Base-by-base conservation (phyloP, 148 eudicot genomes). In the Vaccinium myrtillus region DNA sequence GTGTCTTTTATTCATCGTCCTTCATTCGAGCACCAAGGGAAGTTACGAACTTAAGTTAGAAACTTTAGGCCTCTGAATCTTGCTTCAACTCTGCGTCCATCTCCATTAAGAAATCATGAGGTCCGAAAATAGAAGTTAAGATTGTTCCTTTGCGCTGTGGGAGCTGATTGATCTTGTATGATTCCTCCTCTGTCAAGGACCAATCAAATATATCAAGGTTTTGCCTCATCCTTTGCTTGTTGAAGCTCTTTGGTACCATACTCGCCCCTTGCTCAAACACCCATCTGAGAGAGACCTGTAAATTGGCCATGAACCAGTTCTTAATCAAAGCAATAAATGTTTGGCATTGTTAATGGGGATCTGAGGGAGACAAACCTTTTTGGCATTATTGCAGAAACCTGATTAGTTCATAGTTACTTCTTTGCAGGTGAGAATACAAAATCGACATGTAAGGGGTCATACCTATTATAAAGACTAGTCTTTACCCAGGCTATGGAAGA, bases 201-300 rank as follows among this genome's bases (percentile, higher is more conserved):
- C 94, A 95, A 85, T 90, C 93, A 71, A 95, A 93, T 23, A 95
- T 92, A 69, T 85, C 81, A 0, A 92, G 83, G 85, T 95, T 95
- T 67, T 94, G 88, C 79, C 84, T 91, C 98, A 95, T 94, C 77
- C 98, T 94, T 67, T 92, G 90, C 67, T 46, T 87, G 89, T 94
- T 95, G 87, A 87, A 94, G 84, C 98, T 95, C 89, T 95, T 95
- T 56, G 87, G 88, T 12, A 90, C 89, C 21, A 89, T 16, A 54
- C 94, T 87, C 12, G 87, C 92, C 16, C 95, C 98, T 88, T 95
- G 95, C 90, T 95, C 93, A 65, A 91, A 89, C 48, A 90, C 91
- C 98, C 96, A 95, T 83, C 97, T 89, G 84, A 95, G 80, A 56
- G 94, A 89, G 13, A 93, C 93, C 97, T 95, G 84, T 19, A 71